Conservation (phyloP, 257 asterid species). For the Paulownia fortunei region DNA sequence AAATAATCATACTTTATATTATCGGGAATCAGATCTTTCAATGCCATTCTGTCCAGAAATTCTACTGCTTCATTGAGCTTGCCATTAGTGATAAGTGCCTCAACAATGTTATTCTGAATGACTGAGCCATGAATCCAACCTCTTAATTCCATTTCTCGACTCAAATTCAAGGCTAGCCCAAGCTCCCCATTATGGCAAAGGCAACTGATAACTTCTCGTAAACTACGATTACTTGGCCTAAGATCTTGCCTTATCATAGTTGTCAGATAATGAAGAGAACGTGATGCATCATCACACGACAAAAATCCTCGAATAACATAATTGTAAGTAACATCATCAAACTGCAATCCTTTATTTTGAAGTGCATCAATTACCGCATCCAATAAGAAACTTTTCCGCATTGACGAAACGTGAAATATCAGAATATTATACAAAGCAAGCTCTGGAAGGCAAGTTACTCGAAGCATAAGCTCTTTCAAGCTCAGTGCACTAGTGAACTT, state of each 20-base stretch:
- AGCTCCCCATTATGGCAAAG: conserved; percentile 53
- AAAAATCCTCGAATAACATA: conserved; percentile 57
- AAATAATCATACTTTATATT: conserved; percentile 53
- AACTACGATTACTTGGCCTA: conserved; percentile 66
- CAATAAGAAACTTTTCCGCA: conserved; percentile 37
- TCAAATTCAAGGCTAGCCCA: conserved; percentile 58
- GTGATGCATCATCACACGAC: conserved; percentile 41
- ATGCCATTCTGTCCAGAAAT: conserved; percentile 57
- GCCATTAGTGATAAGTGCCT: conserved; percentile 45
- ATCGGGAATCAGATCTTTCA: conserved; percentile 47
- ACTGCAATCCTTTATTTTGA: conserved; percentile 47
- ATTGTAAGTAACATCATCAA: conserved; percentile 61
- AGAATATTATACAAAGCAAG: conserved; percentile 53
- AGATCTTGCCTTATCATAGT: conserved; percentile 60
- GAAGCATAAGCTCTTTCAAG: conserved; percentile 60
- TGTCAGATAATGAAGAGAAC: conserved; percentile 48
- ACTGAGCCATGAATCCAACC: conserved; percentile 65
- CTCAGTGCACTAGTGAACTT: conserved; percentile 50
- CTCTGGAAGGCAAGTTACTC: conserved; percentile 44
- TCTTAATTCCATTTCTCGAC: conserved; percentile 68
- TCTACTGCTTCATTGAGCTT: conserved; percentile 53
- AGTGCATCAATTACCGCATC: conserved; percentile 43
- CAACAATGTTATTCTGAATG: conserved; percentile 56
- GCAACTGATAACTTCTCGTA: conserved; percentile 52
- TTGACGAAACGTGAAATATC: conserved; percentile 59